A percentile compares a stretch with the other conserved stretches of the same genome.
Conservation (phyloP, 148 eudicot genomes). For the Rhododendron williamsianum region DNA sequence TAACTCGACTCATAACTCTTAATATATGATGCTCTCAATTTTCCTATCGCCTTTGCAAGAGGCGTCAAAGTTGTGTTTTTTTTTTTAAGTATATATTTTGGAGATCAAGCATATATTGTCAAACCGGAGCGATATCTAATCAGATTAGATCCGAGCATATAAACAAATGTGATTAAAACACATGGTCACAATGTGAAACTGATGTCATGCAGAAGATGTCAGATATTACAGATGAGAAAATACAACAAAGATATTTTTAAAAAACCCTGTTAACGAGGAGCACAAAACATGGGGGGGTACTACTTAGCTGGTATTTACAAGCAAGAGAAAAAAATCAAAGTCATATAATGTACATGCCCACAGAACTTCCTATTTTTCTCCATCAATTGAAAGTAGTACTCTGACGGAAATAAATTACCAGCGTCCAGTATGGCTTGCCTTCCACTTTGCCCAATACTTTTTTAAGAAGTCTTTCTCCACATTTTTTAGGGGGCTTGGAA, state of each 20-base stretch:
- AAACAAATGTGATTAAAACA: background rate
- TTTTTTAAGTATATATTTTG: background rate
- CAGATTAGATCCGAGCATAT: background rate
- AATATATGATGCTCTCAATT: background rate
- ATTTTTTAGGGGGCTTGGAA: slow-evolving; percentile 86
- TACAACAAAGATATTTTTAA: background rate
- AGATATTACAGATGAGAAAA: background rate
- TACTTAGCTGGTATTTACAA: background rate
- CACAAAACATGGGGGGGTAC: background rate
- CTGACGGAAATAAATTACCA: slow-evolving; percentile 37
- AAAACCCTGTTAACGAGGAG: background rate
- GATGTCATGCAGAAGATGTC: background rate
- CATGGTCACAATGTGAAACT: background rate
- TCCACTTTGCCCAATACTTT: slow-evolving; percentile 96
- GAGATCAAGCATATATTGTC: background rate
- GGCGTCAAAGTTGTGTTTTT: too few species aligned
- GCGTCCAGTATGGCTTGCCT: slow-evolving; percentile 83
- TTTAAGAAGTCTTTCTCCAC: slow-evolving; percentile 86
- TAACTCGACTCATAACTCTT: background rate
- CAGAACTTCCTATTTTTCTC: background rate
- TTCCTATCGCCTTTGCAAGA: background rate
- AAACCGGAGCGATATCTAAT: background rate
- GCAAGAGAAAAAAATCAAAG: background rate
- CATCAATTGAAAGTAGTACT: background rate
- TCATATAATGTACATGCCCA: background rate